Evolutionary conservation across 257 asterid species (phyloP).

Genomic region (Orobanche coerulescens): DNA sequence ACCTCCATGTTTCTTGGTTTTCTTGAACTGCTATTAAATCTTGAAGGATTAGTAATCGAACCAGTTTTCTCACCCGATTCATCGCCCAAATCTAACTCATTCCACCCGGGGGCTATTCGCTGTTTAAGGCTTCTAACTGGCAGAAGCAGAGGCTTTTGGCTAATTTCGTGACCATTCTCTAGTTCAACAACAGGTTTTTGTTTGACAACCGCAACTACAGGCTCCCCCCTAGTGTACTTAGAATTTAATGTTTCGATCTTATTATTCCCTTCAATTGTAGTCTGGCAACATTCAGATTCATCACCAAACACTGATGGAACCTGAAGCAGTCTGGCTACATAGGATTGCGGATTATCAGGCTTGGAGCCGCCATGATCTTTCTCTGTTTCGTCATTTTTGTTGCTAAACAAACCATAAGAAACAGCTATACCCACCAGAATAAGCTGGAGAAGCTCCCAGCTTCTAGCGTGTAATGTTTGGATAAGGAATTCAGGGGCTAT

Average conservation of each 20-base stretch:
- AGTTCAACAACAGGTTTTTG: slow-evolving; percentile 27
- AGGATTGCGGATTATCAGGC: slow-evolving; percentile 55
- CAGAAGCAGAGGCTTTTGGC: slow-evolving; percentile 66
- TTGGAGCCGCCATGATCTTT: slow-evolving; percentile 33
- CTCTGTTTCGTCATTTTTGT: slow-evolving; percentile 51
- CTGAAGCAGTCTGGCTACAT: slow-evolving; percentile 60
- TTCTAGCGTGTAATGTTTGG: slow-evolving; percentile 51
- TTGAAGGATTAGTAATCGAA: slow-evolving; percentile 18
- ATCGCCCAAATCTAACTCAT: slow-evolving; percentile 16
- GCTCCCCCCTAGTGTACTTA: slow-evolving; percentile 59
- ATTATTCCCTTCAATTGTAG: slow-evolving; percentile 44
- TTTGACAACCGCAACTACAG: slow-evolving; percentile 44
- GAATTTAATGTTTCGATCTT: slow-evolving; percentile 58
- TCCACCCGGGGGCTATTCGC: slow-evolving; percentile 27
- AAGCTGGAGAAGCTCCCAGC: slow-evolving; percentile 90
- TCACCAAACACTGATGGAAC: slow-evolving; percentile 87
- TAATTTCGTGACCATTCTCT: slow-evolving; percentile 25
- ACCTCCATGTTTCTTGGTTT: slow-evolving; percentile 24
- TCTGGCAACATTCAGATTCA: slow-evolving; percentile 39
- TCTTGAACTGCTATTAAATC: slow-evolving; percentile 21
- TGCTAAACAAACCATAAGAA: slow-evolving; percentile 87
- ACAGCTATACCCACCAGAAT: slow-evolving; percentile 89
- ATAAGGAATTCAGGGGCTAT: slow-evolving; percentile 59
- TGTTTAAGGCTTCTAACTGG: slow-evolving; percentile 89
- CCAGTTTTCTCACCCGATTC: slow-evolving; percentile 16